Conservation (phyloP, 208 protist species). For the Hexamita inflata region DNA sequence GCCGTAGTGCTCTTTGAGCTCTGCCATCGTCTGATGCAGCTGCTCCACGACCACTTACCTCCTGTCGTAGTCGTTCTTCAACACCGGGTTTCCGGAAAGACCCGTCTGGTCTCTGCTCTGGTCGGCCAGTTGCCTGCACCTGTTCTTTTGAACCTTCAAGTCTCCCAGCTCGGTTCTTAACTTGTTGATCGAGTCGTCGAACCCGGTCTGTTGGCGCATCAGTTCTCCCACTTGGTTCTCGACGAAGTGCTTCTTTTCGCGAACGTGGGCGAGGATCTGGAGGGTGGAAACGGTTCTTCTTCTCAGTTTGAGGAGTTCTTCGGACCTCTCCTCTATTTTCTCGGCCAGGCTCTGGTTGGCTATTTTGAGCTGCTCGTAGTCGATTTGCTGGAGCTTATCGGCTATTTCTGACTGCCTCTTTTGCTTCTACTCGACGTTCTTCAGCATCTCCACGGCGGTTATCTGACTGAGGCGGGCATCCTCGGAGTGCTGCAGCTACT, state of each 20-base stretch:
- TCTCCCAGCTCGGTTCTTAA: constrained; percentile 65
- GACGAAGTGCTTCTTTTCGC: constrained; percentile 88
- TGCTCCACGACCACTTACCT: constrained; percentile 52
- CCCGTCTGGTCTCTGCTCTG: constrained; percentile 70
- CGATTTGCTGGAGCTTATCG: constrained; percentile 73
- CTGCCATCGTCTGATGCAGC: constrained; percentile 17
- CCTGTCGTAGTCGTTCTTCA: constrained; percentile 74
- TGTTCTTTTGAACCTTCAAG: constrained; percentile 65
- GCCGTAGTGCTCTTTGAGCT: constrained; percentile 24
- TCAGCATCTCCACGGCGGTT: neutral
- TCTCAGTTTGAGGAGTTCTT: constrained; percentile 78
- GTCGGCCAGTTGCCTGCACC: constrained; percentile 60
- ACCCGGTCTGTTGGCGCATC: constrained; percentile 60
- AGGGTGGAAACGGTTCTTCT: constrained; percentile 79
- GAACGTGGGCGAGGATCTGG: constrained; percentile 80
- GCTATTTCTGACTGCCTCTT: neutral
- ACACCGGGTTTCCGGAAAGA: constrained; percentile 68
- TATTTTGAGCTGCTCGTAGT: constrained; percentile 96
- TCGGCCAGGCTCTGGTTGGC: constrained; percentile 91
- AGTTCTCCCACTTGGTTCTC: constrained; percentile 66
- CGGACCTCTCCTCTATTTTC: constrained; percentile 90
- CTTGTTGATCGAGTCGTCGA: constrained; percentile 63
- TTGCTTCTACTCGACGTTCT: neutral
- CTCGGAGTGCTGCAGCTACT: neutral
- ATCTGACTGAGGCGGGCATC: neutral